phyloP scores from a whole-genome alignment of 192 early-diverging fungal genomes.

The Backusella circina region DNA sequence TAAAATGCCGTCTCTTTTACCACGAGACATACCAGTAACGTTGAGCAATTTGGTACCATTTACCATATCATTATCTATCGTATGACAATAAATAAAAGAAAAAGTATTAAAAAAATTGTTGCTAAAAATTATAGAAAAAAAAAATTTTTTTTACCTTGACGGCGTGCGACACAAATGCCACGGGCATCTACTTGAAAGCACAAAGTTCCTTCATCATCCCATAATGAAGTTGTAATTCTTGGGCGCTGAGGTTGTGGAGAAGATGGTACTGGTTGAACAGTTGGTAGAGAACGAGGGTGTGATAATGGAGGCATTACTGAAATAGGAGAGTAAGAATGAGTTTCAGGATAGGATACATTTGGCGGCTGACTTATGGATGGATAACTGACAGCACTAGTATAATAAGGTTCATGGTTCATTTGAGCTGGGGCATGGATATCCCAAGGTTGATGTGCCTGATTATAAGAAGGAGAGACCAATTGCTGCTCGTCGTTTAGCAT shows the following conservation, averaged over 20 bases:
- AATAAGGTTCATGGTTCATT: background rate
- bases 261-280: background rate
- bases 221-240: conserved; percentile 47
- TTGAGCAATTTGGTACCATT: conserved; percentile 67
- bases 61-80: conserved; percentile 61
- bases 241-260: background rate
- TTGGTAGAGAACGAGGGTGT: background rate
- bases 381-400: background rate
- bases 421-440: background rate
- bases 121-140: conserved; percentile 3
- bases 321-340: background rate
- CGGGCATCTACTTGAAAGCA: conserved; percentile 57
- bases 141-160: conserved; percentile 28
- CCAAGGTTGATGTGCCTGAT: background rate
- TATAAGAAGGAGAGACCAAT: background rate
- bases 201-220: conserved; percentile 59
- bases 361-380: background rate
- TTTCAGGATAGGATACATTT: background rate
- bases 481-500: background rate
- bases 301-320: background rate
- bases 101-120: background rate
- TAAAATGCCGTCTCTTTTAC: conserved; percentile 61
- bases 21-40: conserved; percentile 60
- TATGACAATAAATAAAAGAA: conserved; percentile 3
- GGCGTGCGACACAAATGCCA: conserved; percentile 55